Base-by-base conservation (phyloP, 75 land plant genomes). In the Cryptomeria japonica region DNA sequence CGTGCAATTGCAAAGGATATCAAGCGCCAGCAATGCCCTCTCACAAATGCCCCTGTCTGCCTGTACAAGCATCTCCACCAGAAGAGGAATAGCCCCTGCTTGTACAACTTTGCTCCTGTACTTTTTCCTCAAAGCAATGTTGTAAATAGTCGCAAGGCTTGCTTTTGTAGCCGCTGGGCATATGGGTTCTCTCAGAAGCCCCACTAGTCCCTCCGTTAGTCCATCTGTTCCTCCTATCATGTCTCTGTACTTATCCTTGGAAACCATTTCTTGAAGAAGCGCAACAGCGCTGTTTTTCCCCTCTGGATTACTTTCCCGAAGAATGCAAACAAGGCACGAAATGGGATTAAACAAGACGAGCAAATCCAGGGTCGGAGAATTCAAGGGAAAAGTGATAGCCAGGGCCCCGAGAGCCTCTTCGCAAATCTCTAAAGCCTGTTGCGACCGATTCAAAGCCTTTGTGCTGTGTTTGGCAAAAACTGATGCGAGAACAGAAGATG, bases 1-100 rank as follows among this genome's bases (percentile, higher is more conserved):
- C 15, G 87, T 76, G 32, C 39, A 42, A 37, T 39, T 42, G 87
- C 55, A 51, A 13, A 51, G 55, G 55, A 51, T 51, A 51, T 51
- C 55, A 2, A 51, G 55, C 14, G 55, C 55, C 55, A 51, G 14
- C 55, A 51, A 51, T 14, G 55, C 55, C 55, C 55, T 51, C 55
- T 51, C 55, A 91, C 87, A 34, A 94, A 25, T 15, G 80, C 89
- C 70, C 95, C 94, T 16, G 94, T 89, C 16, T 32, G 56, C 18
- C 14, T 86, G 92, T 0, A 94, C 91, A 5, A 97, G 92, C 36
- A 89, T 72, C 86, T 96, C 97, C 14, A 97, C 73, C 28, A 95
- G 68, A 14, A 87, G 49, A 0, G 88, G 56, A 1, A 91, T 88
- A 51, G 55, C 55, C 16, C 55, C 55, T 51, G 55, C 55, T 51